phyloP scores from a whole-genome alignment of 2,329 filamentous ascomycete species.

The Botryosphaeria dothidea region DNA sequence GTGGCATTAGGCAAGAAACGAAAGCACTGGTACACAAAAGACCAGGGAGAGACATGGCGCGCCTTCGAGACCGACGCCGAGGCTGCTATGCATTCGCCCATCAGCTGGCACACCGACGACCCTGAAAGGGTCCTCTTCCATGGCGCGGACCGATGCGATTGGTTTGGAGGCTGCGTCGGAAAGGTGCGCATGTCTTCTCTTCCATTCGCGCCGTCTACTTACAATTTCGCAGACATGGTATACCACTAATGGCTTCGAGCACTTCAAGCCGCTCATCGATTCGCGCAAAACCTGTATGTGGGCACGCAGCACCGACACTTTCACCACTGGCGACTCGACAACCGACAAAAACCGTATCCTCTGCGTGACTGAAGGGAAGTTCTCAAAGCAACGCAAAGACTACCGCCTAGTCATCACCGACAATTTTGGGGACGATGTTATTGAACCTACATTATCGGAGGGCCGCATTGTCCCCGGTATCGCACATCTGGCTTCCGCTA shows the following conservation, averaged over 20 bases:
- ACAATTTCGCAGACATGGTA: conserved; percentile 56
- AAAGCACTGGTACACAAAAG: conserved; percentile 79
- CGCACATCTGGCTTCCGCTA: conserved; percentile 78
- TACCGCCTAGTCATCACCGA: conserved; percentile 81
- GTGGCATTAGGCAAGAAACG: conserved; percentile 72
- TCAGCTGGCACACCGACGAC: conserved; percentile 82
- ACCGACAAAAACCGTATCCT: conserved; percentile 71
- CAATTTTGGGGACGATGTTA: conserved; percentile 60
- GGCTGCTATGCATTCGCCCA: conserved; percentile 59
- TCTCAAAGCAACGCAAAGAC: conserved; percentile 70
- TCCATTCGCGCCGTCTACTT: conserved; percentile 22
- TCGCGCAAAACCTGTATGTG: conserved; percentile 79
- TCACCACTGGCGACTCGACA: conserved; percentile 67
- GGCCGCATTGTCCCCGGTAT: conserved; percentile 76
- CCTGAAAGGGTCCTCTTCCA: conserved; percentile 85
- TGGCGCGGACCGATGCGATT: conserved; percentile 39
- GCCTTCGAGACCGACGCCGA: conserved; percentile 62
- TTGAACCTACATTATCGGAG: conserved; percentile 74
- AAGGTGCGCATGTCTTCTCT: conserved; percentile 65
- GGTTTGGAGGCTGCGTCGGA: conserved; percentile 40
- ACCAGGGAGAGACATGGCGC: conserved; percentile 80
- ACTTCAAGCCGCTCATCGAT: conserved; percentile 64
- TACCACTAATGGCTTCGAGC: conserved; percentile 81
- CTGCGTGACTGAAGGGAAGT: conserved; percentile 75
- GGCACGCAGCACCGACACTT: conserved; percentile 75